A percentile compares a stretch with the other conserved stretches of the same genome.
phyloP scores from a whole-genome alignment of 129 eudicot genomes.

The Logfia minima region DNA sequence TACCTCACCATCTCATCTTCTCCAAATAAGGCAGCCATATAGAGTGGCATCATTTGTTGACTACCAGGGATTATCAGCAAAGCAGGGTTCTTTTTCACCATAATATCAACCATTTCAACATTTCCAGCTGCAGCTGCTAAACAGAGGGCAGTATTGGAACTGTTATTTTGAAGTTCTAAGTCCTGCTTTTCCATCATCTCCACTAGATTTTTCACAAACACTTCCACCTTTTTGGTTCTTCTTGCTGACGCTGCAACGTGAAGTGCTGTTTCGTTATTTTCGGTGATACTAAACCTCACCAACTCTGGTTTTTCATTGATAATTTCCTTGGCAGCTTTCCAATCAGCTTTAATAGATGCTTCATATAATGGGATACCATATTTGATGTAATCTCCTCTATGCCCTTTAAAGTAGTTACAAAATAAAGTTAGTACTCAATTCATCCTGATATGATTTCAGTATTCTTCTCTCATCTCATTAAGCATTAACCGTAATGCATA shows the following conservation, averaged over 20 bases:
- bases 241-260: slow-evolving; percentile 50
- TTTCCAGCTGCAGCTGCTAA: slow-evolving; percentile 56
- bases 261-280: slow-evolving; percentile 48
- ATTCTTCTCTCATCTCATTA: background rate
- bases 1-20: slow-evolving; percentile 36
- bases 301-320: background rate
- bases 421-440: background rate
- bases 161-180: slow-evolving; percentile 33
- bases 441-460: background rate
- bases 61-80: slow-evolving; percentile 33
- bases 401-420: slow-evolving; percentile 27
- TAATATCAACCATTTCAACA: slow-evolving; percentile 32
- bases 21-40: slow-evolving; percentile 49
- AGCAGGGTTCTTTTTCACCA: slow-evolving; percentile 30
- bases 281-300: slow-evolving; percentile 33
- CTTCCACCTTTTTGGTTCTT: slow-evolving; percentile 10
- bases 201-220: slow-evolving; percentile 43
- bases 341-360: slow-evolving; percentile 41
- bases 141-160: slow-evolving; percentile 49
- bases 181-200: slow-evolving; percentile 18
- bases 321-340: slow-evolving; percentile 45
- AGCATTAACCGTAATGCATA: background rate
- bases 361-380: slow-evolving; percentile 35
- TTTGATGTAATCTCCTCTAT: slow-evolving; percentile 24
- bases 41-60: slow-evolving; percentile 39